Percentiles rank a stretch among this genome's conserved stretches.
phyloP scores from a whole-genome alignment of 176 grass and related monocot species.

The Oryza officinalis region DNA sequence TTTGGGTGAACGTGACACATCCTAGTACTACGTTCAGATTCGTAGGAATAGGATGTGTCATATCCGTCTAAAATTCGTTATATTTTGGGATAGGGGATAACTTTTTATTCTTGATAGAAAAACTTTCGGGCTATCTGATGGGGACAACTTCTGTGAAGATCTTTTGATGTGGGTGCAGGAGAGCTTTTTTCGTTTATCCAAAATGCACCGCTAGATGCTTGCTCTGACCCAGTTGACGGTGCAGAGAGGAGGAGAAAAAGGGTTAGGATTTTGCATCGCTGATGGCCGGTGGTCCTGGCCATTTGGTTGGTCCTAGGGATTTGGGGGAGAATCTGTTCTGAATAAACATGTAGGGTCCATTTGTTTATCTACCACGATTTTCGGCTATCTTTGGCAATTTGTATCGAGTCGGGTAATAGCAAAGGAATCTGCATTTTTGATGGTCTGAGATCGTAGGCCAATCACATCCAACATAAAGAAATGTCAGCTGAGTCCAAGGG shows the following conservation, averaged over 20 bases:
- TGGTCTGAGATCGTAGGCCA: neutral
- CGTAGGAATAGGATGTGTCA: too few species aligned
- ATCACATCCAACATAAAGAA: neutral
- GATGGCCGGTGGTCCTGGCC: neutral
- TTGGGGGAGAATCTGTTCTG: neutral
- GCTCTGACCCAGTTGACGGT: slow-evolving; percentile 18
- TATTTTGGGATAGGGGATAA: too few species aligned
- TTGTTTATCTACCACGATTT: neutral
- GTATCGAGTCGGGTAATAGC: neutral
- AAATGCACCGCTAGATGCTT: slow-evolving; percentile 7
- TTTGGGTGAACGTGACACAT: too few species aligned
- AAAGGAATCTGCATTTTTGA: neutral
- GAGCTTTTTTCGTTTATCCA: slow-evolving; percentile 16
- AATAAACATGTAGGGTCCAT: neutral
- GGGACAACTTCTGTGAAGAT: slow-evolving; percentile 4
- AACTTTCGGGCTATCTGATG: neutral
- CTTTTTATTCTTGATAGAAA: slow-evolving; percentile 26
- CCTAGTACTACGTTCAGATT: too few species aligned
- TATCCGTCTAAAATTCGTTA: too few species aligned
- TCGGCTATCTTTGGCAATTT: neutral
- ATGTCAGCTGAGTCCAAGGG: neutral
- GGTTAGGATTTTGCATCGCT: neutral
- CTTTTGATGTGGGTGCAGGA: neutral
- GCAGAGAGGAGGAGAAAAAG: neutral
- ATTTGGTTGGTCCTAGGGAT: neutral